Base-by-base conservation (phyloP, 352 stramenopile species). In the Phytopythium litorale region DNA sequence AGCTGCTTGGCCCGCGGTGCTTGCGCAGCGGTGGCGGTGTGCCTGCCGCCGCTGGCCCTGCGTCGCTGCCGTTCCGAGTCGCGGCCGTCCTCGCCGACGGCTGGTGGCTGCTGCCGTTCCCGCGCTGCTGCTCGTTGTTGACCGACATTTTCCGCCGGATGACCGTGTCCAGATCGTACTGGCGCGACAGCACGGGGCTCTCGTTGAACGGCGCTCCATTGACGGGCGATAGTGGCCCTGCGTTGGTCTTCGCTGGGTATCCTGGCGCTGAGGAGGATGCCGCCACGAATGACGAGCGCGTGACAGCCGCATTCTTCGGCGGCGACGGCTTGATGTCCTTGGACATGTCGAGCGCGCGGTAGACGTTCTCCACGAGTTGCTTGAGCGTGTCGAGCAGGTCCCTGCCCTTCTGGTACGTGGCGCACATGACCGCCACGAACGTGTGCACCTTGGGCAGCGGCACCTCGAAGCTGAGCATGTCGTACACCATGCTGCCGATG, bases 391-490 rank as follows among this genome's bases (percentile, higher is more conserved):
- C 73, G 19, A 83, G 63, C 15, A 94, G 63, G 25, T 94, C 83
- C 52, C 66, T 73, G 0, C 69, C 80, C 57, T 92, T 92, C 60
- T 91, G 76, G 58, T 94, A 94, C 50, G 81, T 92, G 12, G 81
- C 85, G 45, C 83, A 89, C 85, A 94, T 94, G 46, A 90, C 85
- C 7, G 69, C 67, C 21, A 94, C 83, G 58, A 94, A 94, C 1
- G 81, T 87, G 35, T 91, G 70, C 13, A 92, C 80, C 32, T 94
- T 90, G 7, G 71, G 66, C 0, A 92, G 69, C 5, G 83, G 76
- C 13, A 91, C 79, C 52, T 94, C 81, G 33, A 94, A 81, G 12
- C 78, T 92, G 15, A 94, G 79, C 85, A 94, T 94, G 59, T 92
- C 84, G 71, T 92, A 94, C 51, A 92, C 78, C 15, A 94, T 68